These are phyloP conservation scores for Metarhizium rileyi DNA, from an alignment of 2,329 filamentous ascomycete species.

Conservation along the genomic window DNA sequence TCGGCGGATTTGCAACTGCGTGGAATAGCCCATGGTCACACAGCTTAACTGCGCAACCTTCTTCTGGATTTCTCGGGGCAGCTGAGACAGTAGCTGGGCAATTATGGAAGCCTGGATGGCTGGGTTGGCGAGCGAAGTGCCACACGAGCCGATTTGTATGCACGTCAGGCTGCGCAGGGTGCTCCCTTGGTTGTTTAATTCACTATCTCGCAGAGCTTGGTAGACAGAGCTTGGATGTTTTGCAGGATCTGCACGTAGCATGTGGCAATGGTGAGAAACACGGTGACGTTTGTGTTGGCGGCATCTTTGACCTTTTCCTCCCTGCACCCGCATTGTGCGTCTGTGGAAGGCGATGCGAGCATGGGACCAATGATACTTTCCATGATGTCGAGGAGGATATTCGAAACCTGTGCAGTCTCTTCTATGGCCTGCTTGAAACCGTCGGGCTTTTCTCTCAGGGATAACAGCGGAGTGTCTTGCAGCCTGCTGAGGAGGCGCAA, in stretches of 20 bases:
- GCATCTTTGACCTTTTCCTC: not conserved
- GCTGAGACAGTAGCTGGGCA: constrained; percentile 4
- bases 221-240: constrained; percentile 1
- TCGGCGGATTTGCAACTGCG: not conserved
- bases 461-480: not conserved
- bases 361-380: not conserved
- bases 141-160: constrained; percentile 2
- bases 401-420: not conserved
- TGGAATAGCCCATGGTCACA: not conserved
- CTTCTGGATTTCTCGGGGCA: constrained; percentile 6
- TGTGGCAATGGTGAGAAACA: constrained; percentile 2
- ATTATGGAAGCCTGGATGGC: constrained; percentile 4
- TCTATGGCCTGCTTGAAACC: not conserved
- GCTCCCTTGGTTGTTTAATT: not conserved
- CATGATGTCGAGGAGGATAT: constrained; percentile 3
- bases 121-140: not conserved
- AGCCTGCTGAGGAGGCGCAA: constrained; percentile 1
- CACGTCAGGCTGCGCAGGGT: constrained; percentile 1
- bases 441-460: not conserved
- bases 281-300: not conserved
- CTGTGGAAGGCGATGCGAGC: too few relatives aligned
- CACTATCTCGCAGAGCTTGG: constrained; percentile 1
- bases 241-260: constrained; percentile 4
- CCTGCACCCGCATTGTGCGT: too few relatives aligned
- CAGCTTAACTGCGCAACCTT: not conserved